Conservation (phyloP, 495 filamentous ascomycete species). For the Arthonia radiata region DNA sequence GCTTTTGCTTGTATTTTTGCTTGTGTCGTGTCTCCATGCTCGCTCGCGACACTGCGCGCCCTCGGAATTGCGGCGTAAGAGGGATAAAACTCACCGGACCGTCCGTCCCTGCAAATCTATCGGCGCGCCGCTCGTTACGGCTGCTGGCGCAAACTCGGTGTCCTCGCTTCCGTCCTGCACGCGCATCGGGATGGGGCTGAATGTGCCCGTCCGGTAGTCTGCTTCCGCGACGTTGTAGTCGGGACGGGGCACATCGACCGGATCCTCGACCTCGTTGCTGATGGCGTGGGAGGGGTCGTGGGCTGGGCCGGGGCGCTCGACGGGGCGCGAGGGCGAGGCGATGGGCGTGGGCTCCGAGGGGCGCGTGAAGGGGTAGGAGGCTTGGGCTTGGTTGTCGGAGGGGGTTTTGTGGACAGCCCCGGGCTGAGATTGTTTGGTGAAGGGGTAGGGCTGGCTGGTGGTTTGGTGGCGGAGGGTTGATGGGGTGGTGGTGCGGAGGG, state of each 20-base stretch:
- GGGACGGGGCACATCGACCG: slow-evolving; percentile 43
- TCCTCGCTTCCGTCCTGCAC: slow-evolving; percentile 81
- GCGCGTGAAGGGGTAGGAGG: neutral
- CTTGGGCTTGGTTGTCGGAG: neutral
- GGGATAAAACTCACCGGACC: slow-evolving; percentile 39
- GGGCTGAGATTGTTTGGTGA: neutral
- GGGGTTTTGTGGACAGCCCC: neutral
- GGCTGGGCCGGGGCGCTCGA: neutral
- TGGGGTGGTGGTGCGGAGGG: neutral
- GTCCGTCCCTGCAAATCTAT: slow-evolving; percentile 80
- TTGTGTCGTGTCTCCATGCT: slow-evolving; percentile 1
- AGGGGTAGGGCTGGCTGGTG: neutral
- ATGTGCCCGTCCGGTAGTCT: slow-evolving; percentile 64
- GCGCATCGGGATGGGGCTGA: slow-evolving; percentile 67
- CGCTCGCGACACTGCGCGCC: neutral
- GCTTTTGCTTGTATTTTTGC: slow-evolving; percentile 1
- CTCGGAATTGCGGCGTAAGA: neutral
- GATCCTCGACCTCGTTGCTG: slow-evolving; percentile 23
- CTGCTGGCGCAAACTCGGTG: slow-evolving; percentile 47
- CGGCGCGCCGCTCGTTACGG: slow-evolving; percentile 75
- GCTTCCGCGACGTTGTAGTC: slow-evolving; percentile 54
- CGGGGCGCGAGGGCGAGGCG: neutral
- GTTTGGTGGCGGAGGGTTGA: neutral
- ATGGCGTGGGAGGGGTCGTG: slow-evolving; percentile 4
- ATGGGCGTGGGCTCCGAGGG: neutral